Base-by-base conservation (phyloP, 805 yeast species). In the Kregervanrija fluxuum region DNA sequence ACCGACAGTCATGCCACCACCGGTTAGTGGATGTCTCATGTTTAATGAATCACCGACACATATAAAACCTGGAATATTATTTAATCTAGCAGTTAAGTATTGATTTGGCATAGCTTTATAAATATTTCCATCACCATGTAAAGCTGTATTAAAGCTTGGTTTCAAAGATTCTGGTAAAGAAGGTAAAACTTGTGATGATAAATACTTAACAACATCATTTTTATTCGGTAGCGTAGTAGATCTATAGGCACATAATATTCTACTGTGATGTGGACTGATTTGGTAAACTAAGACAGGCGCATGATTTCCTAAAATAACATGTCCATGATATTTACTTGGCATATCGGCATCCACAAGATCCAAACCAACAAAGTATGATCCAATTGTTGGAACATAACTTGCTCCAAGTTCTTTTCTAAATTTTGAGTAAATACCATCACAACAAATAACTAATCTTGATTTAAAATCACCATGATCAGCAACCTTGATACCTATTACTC, bases 1-100 rank as follows among this genome's bases (percentile, higher is more conserved):
- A 2, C 96, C 97, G 37, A 93, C 99, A 22, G 98, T 89, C 99
- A 93, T 93, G 49, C 99, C 99, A 51, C 99, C 99, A 43, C 99
- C 99, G 1, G 98, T 93, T 49, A 93, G 75, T 28, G 99, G 99
- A 62, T 93, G 99, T 62, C 99, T 77, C 97, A 93, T 93, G 64
- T 93, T 93, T 54, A 90, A 72, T 2, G 99, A 86, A 62, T 93
- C 99, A 40, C 99, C 99, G 33, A 93, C 60, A 53, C 91, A 73
- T 33, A 93, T 70, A 39, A 88, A 68, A 11, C 99, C 99, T 10
- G 80, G 81, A 37, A 77, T 71, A 30, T 70, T 70, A 59, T 88
- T 90, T 41, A 72, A 70, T 45, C 77, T 71, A 1, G 97, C 97
- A 17, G 95, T 77, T 41, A 93, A 70, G 65, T 77, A 93, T 54